Evolutionary conservation across 257 asterid genomes (phyloP).

Genomic region (Ophiorrhiza pumila): DNA sequence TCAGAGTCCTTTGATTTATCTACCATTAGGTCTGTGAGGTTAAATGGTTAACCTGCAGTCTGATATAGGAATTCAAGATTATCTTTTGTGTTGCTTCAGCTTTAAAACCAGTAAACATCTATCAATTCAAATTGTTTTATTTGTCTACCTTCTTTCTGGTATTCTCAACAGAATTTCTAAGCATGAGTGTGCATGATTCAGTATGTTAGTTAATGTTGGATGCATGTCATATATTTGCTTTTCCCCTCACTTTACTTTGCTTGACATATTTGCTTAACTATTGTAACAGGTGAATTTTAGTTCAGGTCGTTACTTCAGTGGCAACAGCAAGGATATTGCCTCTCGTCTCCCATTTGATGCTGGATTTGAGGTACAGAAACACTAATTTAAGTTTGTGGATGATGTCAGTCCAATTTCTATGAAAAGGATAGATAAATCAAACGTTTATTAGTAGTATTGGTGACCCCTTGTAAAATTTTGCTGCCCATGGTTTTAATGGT

Average conservation of each 20-base stretch:
- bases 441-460: background rate
- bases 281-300: conserved; percentile 83
- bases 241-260: background rate
- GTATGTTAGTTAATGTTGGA: background rate
- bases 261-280: conserved; percentile 17
- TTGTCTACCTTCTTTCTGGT: background rate
- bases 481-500: background rate
- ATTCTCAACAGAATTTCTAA: too few relatives aligned
- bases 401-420: background rate
- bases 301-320: conserved; percentile 86
- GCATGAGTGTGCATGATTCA: background rate
- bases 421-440: conserved; percentile 6
- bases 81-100: background rate
- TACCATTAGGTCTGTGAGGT: background rate
- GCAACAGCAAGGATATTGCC: conserved; percentile 48
- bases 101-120: background rate
- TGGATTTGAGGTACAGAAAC: conserved; percentile 75
- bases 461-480: background rate
- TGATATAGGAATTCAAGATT: background rate
- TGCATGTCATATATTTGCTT: background rate
- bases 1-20: background rate
- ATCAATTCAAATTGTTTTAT: background rate
- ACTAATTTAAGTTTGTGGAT: conserved; percentile 2
- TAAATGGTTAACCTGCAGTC: background rate
- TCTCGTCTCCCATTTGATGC: conserved; percentile 92